Evolutionary conservation across 176 grass and related monocot species (phyloP), one percentile per base, ranked within the genome.

Genomic region (Avena eriantha): DNA sequence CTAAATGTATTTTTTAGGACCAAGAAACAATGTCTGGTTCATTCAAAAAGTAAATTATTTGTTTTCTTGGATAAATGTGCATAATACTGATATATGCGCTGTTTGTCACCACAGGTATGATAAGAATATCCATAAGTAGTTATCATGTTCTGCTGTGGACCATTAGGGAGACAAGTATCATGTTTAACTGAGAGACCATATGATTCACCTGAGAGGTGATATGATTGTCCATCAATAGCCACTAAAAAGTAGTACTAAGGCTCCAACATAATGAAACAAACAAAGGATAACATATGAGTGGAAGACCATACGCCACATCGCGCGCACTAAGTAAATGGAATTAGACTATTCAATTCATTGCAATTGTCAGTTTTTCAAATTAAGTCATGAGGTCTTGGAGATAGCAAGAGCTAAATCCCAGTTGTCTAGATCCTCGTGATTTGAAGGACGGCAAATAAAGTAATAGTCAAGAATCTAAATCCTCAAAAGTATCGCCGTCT

Each of bases 161-260:
- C 56, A 83, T 82, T 48, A 76, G 74, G 84, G 74, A 75, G 24
- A 90, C 80, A 69, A 17, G 24, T 50, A 75, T 80, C 78, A 66
- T 87, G 68, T 50, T 50, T 21, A 68, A 49, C 29, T 26, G 16
- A 67, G 19, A 73, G 36, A 77, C 26, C 69, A 81, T 61, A 80
- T 53, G 64, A 67, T 34, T 67, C 31, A 67, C 17, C 29, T 18
- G 6, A 34, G 15, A 5, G 64, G 64, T 1, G 29, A 67, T 35
- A 67, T 67, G 80, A 43, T 60, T 80, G 29, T 81, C 33, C 69
- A 76, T 73, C 69, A 76, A 55, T 31, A 60, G 59, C 43, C 34
- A 56, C 67, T 58, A 80, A 84, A 80, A 76, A 33, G 77, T 54
- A 33, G 77, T 61, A 72, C 70, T 12, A 82, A 5, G n/a, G 55